Conservation (phyloP, 768 basidiomycete genomes). For the Vararia minispora region DNA sequence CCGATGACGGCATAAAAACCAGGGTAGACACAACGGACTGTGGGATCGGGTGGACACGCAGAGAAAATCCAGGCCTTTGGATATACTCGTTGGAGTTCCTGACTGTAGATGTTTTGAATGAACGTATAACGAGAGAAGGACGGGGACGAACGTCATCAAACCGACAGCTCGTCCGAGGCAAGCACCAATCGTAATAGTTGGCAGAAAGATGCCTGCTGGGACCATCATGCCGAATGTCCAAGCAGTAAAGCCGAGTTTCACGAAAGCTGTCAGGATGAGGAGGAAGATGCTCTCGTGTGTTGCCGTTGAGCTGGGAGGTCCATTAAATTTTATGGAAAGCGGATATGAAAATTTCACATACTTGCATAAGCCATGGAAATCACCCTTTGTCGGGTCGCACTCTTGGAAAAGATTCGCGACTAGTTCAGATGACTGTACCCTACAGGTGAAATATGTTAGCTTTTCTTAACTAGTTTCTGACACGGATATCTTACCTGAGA, state of each 20-base stretch:
- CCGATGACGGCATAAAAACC: slow-evolving; percentile 74
- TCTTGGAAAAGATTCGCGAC: slow-evolving; percentile 80
- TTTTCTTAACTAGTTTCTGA: not conserved
- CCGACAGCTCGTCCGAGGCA: slow-evolving; percentile 64
- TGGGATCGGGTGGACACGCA: slow-evolving; percentile 62
- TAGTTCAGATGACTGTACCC: slow-evolving; percentile 68
- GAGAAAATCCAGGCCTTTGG: slow-evolving; percentile 60
- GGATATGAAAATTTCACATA: slow-evolving; percentile 23
- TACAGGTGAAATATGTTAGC: slow-evolving; percentile 12
- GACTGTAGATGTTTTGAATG: slow-evolving; percentile 26
- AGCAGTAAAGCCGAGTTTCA: slow-evolving; percentile 54
- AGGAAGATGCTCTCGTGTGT: slow-evolving; percentile 60
- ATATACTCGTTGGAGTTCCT: slow-evolving; percentile 55
- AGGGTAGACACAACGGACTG: slow-evolving; percentile 57
- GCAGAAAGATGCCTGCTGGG: slow-evolving; percentile 68
- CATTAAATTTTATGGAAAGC: not conserved
- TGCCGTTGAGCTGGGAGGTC: slow-evolving; percentile 42
- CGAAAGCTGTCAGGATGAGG: slow-evolving; percentile 45
- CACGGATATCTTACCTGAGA: slow-evolving; percentile 30
- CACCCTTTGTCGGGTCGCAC: slow-evolving; percentile 55
- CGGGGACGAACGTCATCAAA: slow-evolving; percentile 41
- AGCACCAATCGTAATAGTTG: slow-evolving; percentile 67
- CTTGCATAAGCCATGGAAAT: slow-evolving; percentile 78
- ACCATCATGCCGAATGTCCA: slow-evolving; percentile 79
- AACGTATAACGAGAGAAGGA: not conserved